phyloP scores from a whole-genome alignment of 2,329 filamentous ascomycete genomes.

The Ophiosphaerella herpotricha region DNA sequence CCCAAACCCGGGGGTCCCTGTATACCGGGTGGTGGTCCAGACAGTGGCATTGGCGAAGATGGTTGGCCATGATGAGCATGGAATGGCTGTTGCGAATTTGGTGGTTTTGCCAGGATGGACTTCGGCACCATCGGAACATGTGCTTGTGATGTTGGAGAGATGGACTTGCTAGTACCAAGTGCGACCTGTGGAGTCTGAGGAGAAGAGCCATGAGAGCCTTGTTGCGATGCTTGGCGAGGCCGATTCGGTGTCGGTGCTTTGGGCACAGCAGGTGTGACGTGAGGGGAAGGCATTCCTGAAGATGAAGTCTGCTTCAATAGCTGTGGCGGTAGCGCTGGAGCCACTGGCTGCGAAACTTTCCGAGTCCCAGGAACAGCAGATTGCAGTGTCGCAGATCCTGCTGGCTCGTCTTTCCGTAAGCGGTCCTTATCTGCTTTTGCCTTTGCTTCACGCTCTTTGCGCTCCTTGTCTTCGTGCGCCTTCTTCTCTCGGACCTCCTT shows the following conservation, averaged over 20 bases:
- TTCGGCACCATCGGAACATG: slow-evolving; percentile 69
- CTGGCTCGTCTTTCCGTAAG: slow-evolving; percentile 49
- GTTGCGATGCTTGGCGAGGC: slow-evolving; percentile 77
- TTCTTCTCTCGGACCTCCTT: slow-evolving; percentile 74
- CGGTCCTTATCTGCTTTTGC: slow-evolving; percentile 51
- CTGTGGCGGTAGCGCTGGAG: slow-evolving; percentile 59
- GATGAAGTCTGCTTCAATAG: slow-evolving; percentile 58
- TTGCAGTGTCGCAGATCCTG: slow-evolving; percentile 33
- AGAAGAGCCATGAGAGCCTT: slow-evolving; percentile 70
- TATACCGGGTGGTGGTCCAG: slow-evolving; percentile 62
- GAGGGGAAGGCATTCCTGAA: slow-evolving; percentile 71
- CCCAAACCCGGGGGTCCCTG: slow-evolving; percentile 59
- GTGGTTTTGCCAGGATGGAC: slow-evolving; percentile 64
- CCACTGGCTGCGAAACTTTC: slow-evolving; percentile 46
- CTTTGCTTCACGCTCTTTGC: slow-evolving; percentile 65
- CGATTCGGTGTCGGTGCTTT: slow-evolving; percentile 82
- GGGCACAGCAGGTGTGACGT: slow-evolving; percentile 79
- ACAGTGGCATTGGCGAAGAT: slow-evolving; percentile 67
- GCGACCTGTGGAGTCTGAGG: slow-evolving; percentile 68
- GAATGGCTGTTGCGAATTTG: slow-evolving; percentile 51
- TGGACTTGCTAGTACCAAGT: slow-evolving; percentile 56
- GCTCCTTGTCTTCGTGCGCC: slow-evolving; percentile 61
- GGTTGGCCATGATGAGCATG: slow-evolving; percentile 62
- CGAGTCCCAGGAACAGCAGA: slow-evolving; percentile 29
- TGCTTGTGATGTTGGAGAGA: slow-evolving; percentile 65